These are phyloP conservation scores for Pseudogymnoascus sp. DNA, from an alignment of 2,329 filamentous ascomycete genomes.

Conservation along the genomic window DNA sequence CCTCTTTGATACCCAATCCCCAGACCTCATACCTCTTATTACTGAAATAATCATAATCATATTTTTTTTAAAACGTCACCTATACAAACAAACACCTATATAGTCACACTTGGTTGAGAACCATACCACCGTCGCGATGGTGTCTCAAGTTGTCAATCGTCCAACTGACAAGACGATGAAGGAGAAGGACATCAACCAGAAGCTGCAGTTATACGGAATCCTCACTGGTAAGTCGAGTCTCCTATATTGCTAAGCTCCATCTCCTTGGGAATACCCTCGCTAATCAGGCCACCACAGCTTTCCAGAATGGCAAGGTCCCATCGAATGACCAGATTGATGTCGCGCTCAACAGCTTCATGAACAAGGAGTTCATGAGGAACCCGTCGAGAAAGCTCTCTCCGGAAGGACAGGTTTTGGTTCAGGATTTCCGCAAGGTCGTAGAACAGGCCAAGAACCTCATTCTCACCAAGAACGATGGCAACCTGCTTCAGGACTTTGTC, in stretches of 20 bases:
- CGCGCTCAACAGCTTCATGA: slow-evolving; percentile 81
- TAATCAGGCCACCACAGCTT: slow-evolving; percentile 48
- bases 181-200: slow-evolving; percentile 69
- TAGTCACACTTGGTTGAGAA: background rate
- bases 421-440: slow-evolving; percentile 73
- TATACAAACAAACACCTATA: slow-evolving; percentile 5
- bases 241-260: background rate
- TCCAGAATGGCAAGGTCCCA: slow-evolving; percentile 82
- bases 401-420: slow-evolving; percentile 74
- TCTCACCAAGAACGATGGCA: slow-evolving; percentile 89
- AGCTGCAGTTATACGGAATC: slow-evolving; percentile 93
- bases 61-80: background rate
- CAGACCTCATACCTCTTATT: background rate
- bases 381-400: slow-evolving; percentile 72
- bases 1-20: slow-evolving; percentile 8
- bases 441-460: slow-evolving; percentile 78
- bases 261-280: background rate
- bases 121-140: background rate
- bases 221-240: slow-evolving; percentile 47
- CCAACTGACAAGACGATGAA: slow-evolving; percentile 27
- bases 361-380: slow-evolving; percentile 60
- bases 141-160: slow-evolving; percentile 23
- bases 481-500: slow-evolving; percentile 92
- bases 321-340: slow-evolving; percentile 77
- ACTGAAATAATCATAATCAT: slow-evolving; percentile 1